Percentiles rank a stretch among this genome's conserved stretches.
phyloP scores from a whole-genome alignment of 2,329 filamentous ascomycete species.

The Arthrinium phaeospermum region DNA sequence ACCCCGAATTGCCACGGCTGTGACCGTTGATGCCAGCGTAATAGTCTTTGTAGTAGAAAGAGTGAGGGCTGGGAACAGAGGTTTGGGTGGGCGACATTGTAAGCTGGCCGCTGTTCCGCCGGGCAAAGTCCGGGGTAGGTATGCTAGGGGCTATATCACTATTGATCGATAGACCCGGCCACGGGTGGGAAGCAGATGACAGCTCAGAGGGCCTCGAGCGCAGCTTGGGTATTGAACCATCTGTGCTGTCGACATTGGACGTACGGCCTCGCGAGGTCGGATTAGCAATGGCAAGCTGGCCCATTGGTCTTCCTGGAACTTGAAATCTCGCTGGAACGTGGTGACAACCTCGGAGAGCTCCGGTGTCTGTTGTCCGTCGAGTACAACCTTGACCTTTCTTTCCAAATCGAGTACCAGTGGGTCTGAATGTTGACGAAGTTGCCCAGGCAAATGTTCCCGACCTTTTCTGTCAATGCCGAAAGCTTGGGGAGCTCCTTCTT shows the following conservation, averaged over 20 bases:
- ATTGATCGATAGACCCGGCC: conserved; percentile 64
- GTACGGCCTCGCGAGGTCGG: conserved; percentile 66
- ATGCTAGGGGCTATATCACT: conserved; percentile 67
- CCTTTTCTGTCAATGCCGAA: conserved; percentile 78
- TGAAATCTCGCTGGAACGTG: conserved; percentile 80
- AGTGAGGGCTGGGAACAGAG: conserved; percentile 55
- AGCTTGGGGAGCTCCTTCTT: conserved; percentile 91
- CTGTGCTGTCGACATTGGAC: conserved; percentile 64
- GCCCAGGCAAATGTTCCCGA: conserved; percentile 82
- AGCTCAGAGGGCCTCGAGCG: conserved; percentile 56
- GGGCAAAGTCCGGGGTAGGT: conserved; percentile 69
- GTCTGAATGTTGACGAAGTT: conserved; percentile 86
- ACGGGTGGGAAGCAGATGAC: conserved; percentile 46
- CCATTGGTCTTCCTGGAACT: conserved; percentile 75
- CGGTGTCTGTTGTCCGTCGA: conserved; percentile 70
- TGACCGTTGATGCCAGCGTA: conserved; percentile 52
- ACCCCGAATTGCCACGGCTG: conserved; percentile 62
- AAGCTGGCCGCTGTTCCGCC: conserved; percentile 71
- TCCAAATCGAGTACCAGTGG: conserved; percentile 83
- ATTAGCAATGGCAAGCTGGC: conserved; percentile 78
- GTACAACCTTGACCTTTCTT: conserved; percentile 79
- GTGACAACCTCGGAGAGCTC: conserved; percentile 76
- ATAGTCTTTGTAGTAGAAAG: conserved; percentile 63
- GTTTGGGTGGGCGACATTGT: conserved; percentile 60
- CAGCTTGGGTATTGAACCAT: conserved; percentile 54